Conservation (phyloP, 2,329 filamentous ascomycete genomes). For the Monilinia fructigena region DNA sequence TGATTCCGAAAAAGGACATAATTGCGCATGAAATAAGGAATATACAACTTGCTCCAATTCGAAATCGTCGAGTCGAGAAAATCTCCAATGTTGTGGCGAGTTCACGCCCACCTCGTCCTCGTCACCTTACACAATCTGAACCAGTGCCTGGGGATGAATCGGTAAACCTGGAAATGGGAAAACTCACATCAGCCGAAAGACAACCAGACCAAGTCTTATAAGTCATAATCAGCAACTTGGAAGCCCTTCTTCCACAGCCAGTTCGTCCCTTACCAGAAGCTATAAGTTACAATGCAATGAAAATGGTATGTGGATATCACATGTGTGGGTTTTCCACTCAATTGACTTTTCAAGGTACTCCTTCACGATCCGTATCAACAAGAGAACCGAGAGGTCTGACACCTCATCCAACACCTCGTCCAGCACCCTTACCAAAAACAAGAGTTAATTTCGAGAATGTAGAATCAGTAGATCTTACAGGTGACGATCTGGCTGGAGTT, state of each 20-base stretch:
- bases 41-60: slow-evolving; percentile 23
- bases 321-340: not conserved
- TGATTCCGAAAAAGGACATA: slow-evolving; percentile 24
- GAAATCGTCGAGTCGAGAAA: slow-evolving; percentile 25
- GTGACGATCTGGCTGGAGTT: slow-evolving; percentile 28
- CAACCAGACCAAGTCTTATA: slow-evolving; percentile 33
- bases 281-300: slow-evolving; percentile 32
- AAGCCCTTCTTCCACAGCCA: slow-evolving; percentile 38
- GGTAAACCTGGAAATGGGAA: slow-evolving; percentile 36
- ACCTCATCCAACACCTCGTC: slow-evolving; percentile 37
- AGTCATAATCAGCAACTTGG: slow-evolving; percentile 37
- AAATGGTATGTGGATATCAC: slow-evolving; percentile 28
- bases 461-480: slow-evolving; percentile 40
- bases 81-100: slow-evolving; percentile 32
- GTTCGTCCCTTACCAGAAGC: slow-evolving; percentile 30
- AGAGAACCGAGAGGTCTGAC: slow-evolving; percentile 20
- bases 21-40: slow-evolving; percentile 22
- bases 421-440: slow-evolving; percentile 38
- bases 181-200: slow-evolving; percentile 35
- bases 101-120: slow-evolving; percentile 30
- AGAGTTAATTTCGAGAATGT: slow-evolving; percentile 28
- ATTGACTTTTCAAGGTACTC: slow-evolving; percentile 31
- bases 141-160: slow-evolving; percentile 22
- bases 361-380: slow-evolving; percentile 25
- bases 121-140: slow-evolving; percentile 26